Conservation (phyloP, 2,329 filamentous ascomycete genomes). For the Fusarium anguioides region DNA sequence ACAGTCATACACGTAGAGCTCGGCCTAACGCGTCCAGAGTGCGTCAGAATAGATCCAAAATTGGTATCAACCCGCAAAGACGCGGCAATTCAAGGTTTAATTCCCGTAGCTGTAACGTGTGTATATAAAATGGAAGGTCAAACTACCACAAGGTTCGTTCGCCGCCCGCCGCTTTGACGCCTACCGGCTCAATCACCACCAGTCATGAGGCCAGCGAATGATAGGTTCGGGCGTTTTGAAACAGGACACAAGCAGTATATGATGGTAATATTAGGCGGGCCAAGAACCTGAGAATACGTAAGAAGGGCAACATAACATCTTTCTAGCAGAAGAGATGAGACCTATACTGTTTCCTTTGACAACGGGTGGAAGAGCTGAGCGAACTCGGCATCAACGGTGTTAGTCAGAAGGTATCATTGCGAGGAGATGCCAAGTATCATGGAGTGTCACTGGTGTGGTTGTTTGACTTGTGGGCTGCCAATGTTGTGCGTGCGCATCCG, state of each 20-base stretch:
- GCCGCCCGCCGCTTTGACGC: constrained; percentile 23
- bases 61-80: not conserved
- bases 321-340: not conserved
- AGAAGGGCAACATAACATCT: not conserved
- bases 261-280: not conserved
- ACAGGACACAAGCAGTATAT: not conserved
- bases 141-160: constrained; percentile 15
- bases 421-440: not conserved
- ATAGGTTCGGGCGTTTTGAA: constrained; percentile 3
- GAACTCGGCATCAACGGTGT: not conserved
- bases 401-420: not conserved
- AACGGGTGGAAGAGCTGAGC: not conserved
- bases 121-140: constrained; percentile 1
- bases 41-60: constrained; percentile 1
- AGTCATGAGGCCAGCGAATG: constrained; percentile 19
- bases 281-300: not conserved
- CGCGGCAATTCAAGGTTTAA: constrained; percentile 34
- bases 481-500: constrained; percentile 13
- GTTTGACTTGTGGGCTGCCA: constrained; percentile 7
- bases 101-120: constrained; percentile 7
- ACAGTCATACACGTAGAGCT: not conserved
- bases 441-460: constrained; percentile 14
- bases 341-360: not conserved
- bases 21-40: not conserved
- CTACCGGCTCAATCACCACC: constrained; percentile 15